Evolutionary conservation across 169 alveolate species (phyloP), one percentile per base, ranked within the genome.

Genomic region (Plasmodium falciparum): DNA sequence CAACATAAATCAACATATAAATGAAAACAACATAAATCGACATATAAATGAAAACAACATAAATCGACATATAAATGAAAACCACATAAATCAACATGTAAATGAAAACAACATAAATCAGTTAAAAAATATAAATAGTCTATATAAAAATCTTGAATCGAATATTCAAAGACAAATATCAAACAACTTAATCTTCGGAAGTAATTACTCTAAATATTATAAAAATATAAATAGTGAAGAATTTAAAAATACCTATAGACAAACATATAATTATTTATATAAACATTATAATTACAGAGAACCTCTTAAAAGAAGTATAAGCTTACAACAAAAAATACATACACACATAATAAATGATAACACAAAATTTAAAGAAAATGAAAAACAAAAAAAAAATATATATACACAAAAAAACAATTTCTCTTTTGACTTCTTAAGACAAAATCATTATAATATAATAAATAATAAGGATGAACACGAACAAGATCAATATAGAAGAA

Each of bases 221-320:
- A 33, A 33, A 13, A 74, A 52, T 15, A 15, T 61, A 49, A 52
- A 61, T 43, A 47, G 33, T 17, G 52, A 26, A 4, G 65, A 74
- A 59, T 33, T 43, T 15, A 52, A 45, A 62, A 74, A 39, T 22
- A 56, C 20, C 47, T 67, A 74, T 22, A 74, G n/a, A 29, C 22
- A 61, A 39, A 73, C 69, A 22, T 26, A 61, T 29, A 74, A 65
- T 59, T 59, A 74, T 59, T 33, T 65, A 54, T 45, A 74, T 61
- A 29, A 74, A 67, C 61, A 74, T 13, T 47, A 78, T 66, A 39
- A 17, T n/a, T 43, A 39, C 13, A 54, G 29, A 24, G 22, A 52
- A 70, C n/a, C 50, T 15, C 15, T 22, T 52, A 54, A 56, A 39
- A 52, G 15, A 58, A 4, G 47, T 24, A 62, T 17, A 62, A 7